Evolutionary conservation across 805 yeast genomes (phyloP), one percentile per base, ranked within the genome.

Genomic region (Myxozyma melibiosi): DNA sequence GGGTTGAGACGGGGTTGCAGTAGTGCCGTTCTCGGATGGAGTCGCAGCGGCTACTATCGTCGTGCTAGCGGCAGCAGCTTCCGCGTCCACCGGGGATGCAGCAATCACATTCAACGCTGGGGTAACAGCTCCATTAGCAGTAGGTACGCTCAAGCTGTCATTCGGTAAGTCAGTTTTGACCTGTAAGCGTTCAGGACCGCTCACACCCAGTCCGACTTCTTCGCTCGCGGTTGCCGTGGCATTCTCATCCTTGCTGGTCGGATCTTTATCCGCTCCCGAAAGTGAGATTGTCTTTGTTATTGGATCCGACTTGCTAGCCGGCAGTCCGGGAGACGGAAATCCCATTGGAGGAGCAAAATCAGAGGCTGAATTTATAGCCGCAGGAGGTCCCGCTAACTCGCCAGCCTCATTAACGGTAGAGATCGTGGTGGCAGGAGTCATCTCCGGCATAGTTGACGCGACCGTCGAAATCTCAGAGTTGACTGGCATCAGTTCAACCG

Each of bases 401-500:
- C 34, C 50, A n/a, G 31, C 3, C 4, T 24, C 4, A 20, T 35
- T 35, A 20, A 30, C 31, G 11, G 33, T 8, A 4, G 42, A 24
- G 4, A 27, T 30, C 11, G 37, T 18, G 3, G 51, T 31, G 11
- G 39, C 28, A 8, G 43, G 51, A 9, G 53, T 38, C 9, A 28
- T 49, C 4, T 39, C 53, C 20, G 8, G 40, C 41, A 45, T 20
- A 9, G 51, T 5, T 14, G 53, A 49, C 16, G 43, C 20, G 7
- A 27, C 9, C 30, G 41, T 3, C 8, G 45, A 24, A 1, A 20
- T 16, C 22, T 49, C 46, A 5, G 46, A 39, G 9, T 24, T 20
- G 9, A 57, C 64, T n/a, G 64, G 61, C 63, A 57, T 51, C n/a
- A 57, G 18, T 22, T 59, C 63, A 13, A 52, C 62, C 2, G 63